These are phyloP conservation scores for Austroboletus eburneus DNA, from an alignment of 768 basidiomycete species.

Conservation along the genomic window DNA sequence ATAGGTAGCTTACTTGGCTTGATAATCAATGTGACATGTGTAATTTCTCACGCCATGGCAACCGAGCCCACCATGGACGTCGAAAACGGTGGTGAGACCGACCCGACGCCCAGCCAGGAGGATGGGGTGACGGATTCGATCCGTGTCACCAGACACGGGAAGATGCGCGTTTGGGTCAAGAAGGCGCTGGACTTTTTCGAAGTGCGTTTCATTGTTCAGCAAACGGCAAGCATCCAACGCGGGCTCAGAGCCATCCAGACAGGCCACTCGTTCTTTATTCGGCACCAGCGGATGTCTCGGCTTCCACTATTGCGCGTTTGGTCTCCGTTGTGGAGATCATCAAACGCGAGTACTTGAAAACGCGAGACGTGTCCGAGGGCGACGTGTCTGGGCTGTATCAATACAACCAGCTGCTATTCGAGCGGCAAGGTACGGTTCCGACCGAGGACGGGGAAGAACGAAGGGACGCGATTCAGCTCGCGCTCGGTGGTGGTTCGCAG, in stretches of 20 bases:
- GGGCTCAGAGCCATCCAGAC: slow-evolving; percentile 42
- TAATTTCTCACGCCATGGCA: slow-evolving; percentile 20
- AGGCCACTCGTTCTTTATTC: slow-evolving; percentile 57
- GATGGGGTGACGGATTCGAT: slow-evolving; percentile 31
- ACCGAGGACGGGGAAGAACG: slow-evolving; percentile 34
- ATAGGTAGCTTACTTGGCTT: slow-evolving; percentile 24
- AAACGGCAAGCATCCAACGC: slow-evolving; percentile 6
- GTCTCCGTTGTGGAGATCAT: slow-evolving; percentile 80
- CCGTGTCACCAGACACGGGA: slow-evolving; percentile 54
- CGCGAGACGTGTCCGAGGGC: slow-evolving; percentile 40
- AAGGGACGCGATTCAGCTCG: slow-evolving; percentile 27
- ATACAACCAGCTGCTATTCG: slow-evolving; percentile 64
- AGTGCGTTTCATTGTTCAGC: slow-evolving; percentile 32
- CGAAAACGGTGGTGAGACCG: slow-evolving; percentile 2
- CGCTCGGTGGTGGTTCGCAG: slow-evolving; percentile 58
- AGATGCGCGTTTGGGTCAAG: slow-evolving; percentile 49
- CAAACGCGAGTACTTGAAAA: slow-evolving; percentile 72
- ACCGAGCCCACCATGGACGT: slow-evolving; percentile 14
- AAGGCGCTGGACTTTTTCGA: slow-evolving; percentile 52
- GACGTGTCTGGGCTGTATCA: slow-evolving; percentile 60
- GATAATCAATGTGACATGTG: not conserved
- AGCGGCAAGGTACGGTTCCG: slow-evolving; percentile 27
- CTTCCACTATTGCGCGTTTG: slow-evolving; percentile 52
- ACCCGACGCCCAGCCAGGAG: slow-evolving; percentile 3
- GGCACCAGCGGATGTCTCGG: slow-evolving; percentile 38